Conservation (phyloP, 1,284 basidiomycete species). For the Limonomyces culmigenus region DNA sequence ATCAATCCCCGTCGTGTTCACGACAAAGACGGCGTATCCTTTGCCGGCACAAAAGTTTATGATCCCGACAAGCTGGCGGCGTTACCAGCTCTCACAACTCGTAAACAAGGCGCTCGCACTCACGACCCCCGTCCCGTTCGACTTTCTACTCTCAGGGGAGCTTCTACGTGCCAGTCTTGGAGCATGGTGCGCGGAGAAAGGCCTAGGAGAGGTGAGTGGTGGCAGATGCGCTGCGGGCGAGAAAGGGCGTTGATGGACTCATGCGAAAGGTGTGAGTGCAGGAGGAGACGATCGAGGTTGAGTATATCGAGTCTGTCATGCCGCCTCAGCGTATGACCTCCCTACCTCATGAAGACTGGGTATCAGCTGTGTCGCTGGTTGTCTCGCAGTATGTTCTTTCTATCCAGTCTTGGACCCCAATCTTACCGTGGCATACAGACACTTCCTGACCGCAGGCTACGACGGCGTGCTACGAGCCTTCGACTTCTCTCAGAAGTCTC, state of each 20-base stretch:
- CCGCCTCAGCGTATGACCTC: conserved; percentile 75
- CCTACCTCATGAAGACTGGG: conserved; percentile 89
- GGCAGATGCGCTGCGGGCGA: neutral
- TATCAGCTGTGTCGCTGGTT: conserved; percentile 64
- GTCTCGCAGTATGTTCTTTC: conserved; percentile 41
- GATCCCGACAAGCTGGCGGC: conserved; percentile 81
- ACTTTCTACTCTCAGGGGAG: conserved; percentile 80
- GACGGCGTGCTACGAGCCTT: conserved; percentile 65
- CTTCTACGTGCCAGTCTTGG: conserved; percentile 61
- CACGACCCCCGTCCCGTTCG: conserved; percentile 71
- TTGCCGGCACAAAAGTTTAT: conserved; percentile 89
- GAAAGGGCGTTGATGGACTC: conserved; percentile 6
- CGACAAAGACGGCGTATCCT: conserved; percentile 64
- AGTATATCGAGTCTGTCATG: conserved; percentile 86
- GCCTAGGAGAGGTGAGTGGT: conserved; percentile 43
- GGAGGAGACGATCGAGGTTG: conserved; percentile 85
- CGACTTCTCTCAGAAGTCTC: conserved; percentile 44
- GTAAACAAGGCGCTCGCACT: conserved; percentile 88
- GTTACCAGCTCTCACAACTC: conserved; percentile 94
- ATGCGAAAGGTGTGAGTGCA: conserved; percentile 14
- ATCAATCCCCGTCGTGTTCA: conserved; percentile 58
- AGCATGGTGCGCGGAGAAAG: conserved; percentile 64
- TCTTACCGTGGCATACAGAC: conserved; percentile 18
- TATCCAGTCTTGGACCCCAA: neutral
- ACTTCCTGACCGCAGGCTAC: conserved; percentile 69